phyloP scores from a whole-genome alignment of 2,329 filamentous ascomycete species.

The Venturia pyrina region DNA sequence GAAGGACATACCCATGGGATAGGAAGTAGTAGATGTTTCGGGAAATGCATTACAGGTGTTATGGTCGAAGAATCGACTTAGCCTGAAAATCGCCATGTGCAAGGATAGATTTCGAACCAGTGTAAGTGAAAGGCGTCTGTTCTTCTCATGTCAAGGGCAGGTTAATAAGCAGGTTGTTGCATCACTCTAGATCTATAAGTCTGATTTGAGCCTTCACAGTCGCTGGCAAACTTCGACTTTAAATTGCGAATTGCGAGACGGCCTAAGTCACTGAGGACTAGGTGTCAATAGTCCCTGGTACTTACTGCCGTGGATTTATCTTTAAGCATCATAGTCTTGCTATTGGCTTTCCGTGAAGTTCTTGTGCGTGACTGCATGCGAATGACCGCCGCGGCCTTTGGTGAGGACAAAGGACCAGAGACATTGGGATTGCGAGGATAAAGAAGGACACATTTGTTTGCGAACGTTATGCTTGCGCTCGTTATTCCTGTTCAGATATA shows the following conservation, averaged over 20 bases:
- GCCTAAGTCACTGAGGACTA: no score
- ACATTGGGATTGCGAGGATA: background rate
- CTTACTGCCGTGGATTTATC: no score
- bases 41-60: background rate
- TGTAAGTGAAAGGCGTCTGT: background rate
- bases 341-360: no score
- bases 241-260: no score
- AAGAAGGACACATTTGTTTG: background rate
- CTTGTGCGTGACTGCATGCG: background rate
- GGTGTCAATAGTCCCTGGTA: no score
- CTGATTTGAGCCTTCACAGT: no score
- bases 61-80: background rate
- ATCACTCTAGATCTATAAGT: no score
- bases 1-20: background rate
- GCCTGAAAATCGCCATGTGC: background rate
- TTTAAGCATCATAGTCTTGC: no score
- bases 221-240: no score
- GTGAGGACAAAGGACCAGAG: background rate
- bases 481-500: background rate
- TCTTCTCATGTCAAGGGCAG: background rate
- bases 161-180: background rate
- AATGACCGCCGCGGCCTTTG: background rate
- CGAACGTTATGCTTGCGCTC: background rate
- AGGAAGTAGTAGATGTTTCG: background rate
- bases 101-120: background rate